Evolutionary conservation across 805 yeast species (phyloP).

Genomic region (Yueomyces sp.): DNA sequence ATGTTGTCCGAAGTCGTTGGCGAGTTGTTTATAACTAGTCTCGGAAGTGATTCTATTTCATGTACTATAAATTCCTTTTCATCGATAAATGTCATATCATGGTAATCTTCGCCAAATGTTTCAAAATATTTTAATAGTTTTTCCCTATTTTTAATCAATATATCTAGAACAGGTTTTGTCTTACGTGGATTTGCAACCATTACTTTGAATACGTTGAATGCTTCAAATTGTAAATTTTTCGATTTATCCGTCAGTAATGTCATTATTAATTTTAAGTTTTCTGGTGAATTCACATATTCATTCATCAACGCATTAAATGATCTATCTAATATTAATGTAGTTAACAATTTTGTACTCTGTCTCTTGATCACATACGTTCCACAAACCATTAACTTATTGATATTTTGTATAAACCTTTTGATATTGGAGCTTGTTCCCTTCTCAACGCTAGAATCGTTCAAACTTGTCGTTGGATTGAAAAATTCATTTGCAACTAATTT

Average conservation of each 20-base stretch:
- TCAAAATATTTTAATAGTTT: conserved; percentile 59
- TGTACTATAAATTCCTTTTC: conserved; percentile 72
- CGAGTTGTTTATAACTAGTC: conserved; percentile 21
- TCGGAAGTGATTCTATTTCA: conserved; percentile 62
- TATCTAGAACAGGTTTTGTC: conserved; percentile 65
- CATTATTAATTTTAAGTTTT: conserved; percentile 79
- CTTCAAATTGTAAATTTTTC: conserved; percentile 77
- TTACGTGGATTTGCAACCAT: conserved; percentile 95
- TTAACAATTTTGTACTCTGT: conserved; percentile 68
- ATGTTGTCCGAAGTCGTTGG: not conserved
- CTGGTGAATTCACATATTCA: conserved; percentile 65
- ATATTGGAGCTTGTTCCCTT: conserved; percentile 26
- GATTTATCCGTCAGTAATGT: conserved; percentile 75
- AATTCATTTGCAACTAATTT: conserved; percentile 53
- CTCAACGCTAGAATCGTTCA: not conserved
- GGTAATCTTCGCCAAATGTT: conserved; percentile 43
- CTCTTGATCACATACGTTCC: conserved; percentile 86
- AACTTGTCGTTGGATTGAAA: conserved; percentile 28
- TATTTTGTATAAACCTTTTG: conserved; percentile 41
- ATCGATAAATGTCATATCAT: conserved; percentile 51
- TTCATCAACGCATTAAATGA: conserved; percentile 63
- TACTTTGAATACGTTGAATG: conserved; percentile 86
- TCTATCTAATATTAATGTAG: conserved; percentile 57
- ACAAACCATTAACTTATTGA: conserved; percentile 60
- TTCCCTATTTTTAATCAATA: conserved; percentile 69